A percentile compares a stretch with the other conserved stretches of the same genome.
phyloP scores from a whole-genome alignment of 2,329 filamentous ascomycete genomes.

The Xylariaceae sp. region DNA sequence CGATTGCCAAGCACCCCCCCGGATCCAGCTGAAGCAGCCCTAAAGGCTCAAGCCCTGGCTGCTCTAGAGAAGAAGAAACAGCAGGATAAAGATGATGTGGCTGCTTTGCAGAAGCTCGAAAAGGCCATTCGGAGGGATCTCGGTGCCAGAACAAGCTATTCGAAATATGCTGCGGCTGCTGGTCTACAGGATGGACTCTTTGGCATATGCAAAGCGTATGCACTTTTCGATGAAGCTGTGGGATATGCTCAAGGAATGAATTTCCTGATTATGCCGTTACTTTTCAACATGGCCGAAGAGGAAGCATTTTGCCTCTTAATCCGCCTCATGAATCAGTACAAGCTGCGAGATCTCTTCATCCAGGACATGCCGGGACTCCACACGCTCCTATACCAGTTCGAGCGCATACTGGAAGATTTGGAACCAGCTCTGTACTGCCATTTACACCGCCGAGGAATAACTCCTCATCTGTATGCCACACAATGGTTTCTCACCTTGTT shows the following conservation, averaged over 20 bases:
- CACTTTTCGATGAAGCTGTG: conserved; percentile 87
- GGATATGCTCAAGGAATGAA: conserved; percentile 99
- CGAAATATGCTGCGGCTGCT: conserved; percentile 87
- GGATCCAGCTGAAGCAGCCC: conserved; percentile 60
- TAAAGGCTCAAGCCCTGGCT: conserved; percentile 61
- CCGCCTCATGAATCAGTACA: conserved; percentile 93
- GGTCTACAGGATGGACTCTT: conserved; percentile 92
- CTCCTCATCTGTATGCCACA: conserved; percentile 89
- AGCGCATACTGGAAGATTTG: conserved; percentile 85
- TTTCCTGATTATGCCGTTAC: conserved; percentile 90
- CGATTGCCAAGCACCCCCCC: conserved; percentile 53
- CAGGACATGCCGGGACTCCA: conserved; percentile 96
- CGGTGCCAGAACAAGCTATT: conserved; percentile 90
- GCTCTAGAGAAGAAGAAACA: conserved; percentile 70
- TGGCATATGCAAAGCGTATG: conserved; percentile 95
- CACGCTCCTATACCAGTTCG: conserved; percentile 90
- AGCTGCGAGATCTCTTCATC: conserved; percentile 85
- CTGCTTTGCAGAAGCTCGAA: conserved; percentile 74
- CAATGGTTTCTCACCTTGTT: conserved; percentile 99
- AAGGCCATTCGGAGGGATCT: conserved; percentile 88
- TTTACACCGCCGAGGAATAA: conserved; percentile 79
- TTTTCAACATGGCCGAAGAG: conserved; percentile 98
- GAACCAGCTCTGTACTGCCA: conserved; percentile 95
- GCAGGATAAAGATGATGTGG: conserved; percentile 67
- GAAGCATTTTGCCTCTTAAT: conserved; percentile 94